A percentile compares a stretch with the other conserved stretches of the same genome.
phyloP scores from a whole-genome alignment of 345 rosid genomes.

The Euclidium syriacum region DNA sequence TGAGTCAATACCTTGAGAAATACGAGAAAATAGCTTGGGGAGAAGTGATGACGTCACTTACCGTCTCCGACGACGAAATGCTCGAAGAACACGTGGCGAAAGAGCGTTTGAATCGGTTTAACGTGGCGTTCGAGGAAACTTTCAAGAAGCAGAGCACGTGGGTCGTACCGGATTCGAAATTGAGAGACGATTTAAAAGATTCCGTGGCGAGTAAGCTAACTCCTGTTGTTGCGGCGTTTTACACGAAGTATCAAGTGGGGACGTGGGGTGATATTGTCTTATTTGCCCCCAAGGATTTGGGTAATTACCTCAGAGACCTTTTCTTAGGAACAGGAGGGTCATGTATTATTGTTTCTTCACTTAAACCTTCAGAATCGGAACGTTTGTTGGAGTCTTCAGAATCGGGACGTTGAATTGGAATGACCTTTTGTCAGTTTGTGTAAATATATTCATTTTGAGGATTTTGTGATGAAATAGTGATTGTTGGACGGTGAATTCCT shows the following conservation, averaged over 20 bases:
- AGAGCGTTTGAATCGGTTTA: conserved; percentile 45
- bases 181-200: conserved; percentile 51
- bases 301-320: conserved; percentile 48
- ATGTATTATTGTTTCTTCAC: conserved; percentile 12
- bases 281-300: conserved; percentile 63
- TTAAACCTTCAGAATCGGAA: background rate
- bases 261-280: conserved; percentile 32
- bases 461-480: background rate
- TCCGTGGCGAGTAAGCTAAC: conserved; percentile 43
- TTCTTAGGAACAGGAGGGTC: conserved; percentile 20
- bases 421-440: conserved; percentile 8
- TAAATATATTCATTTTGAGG: background rate
- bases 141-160: conserved; percentile 51
- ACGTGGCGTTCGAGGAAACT: conserved; percentile 49
- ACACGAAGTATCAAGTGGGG: conserved; percentile 28
- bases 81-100: conserved; percentile 27
- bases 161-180: conserved; percentile 49
- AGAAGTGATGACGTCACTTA: conserved; percentile 43
- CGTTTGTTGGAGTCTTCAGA: background rate
- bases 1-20: conserved; percentile 48
- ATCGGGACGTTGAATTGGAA: conserved; percentile 12
- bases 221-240: conserved; percentile 33
- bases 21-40: conserved; percentile 72
- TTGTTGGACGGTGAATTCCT: no score
- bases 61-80: conserved; percentile 25